A percentile compares a stretch with the other conserved stretches of the same genome.
Conservation (phyloP, 139 green algal species). For the Auxenochlorella protothecoides region DNA sequence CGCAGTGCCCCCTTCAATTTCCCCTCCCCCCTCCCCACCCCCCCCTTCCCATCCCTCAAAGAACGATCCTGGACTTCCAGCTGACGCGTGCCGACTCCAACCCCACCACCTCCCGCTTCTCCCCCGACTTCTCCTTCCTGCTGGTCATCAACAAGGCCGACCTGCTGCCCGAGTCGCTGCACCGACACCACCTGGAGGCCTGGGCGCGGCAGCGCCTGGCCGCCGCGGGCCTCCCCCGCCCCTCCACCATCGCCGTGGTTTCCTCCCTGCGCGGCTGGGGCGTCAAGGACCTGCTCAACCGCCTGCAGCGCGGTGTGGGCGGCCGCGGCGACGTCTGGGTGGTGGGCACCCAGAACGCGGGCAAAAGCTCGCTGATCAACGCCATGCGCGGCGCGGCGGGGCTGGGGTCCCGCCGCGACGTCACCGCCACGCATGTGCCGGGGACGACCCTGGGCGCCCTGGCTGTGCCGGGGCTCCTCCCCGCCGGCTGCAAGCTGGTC, state of each 20-base stretch:
- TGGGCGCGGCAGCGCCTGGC: constrained; percentile 48
- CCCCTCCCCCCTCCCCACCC: no score
- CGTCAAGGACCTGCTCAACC: constrained; percentile 36
- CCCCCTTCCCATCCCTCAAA: no score
- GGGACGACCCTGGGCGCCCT: constrained; percentile 91
- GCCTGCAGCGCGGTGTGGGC: constrained; percentile 41
- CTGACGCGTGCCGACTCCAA: no score
- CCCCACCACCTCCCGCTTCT: background rate
- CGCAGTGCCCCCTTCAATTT: no score
- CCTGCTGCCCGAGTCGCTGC: constrained; percentile 50
- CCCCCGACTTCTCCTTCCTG: constrained; percentile 44
- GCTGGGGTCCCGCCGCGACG: constrained; percentile 23
- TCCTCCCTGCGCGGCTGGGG: constrained; percentile 11
- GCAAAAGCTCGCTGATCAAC: constrained; percentile 92
- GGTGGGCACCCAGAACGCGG: constrained; percentile 77
- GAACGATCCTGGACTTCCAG: no score
- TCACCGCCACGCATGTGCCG: constrained; percentile 77
- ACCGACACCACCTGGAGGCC: constrained; percentile 14
- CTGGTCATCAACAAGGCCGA: constrained; percentile 92
- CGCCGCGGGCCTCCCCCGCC: constrained; percentile 44
- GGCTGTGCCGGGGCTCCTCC: constrained; percentile 65
- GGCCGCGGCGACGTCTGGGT: constrained; percentile 85
- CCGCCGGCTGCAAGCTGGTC: constrained; percentile 54
- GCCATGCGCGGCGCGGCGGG: constrained; percentile 58
- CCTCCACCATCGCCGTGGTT: constrained; percentile 48